Conservation (phyloP, 768 basidiomycete species). For the Kwoniella bestiolae region DNA sequence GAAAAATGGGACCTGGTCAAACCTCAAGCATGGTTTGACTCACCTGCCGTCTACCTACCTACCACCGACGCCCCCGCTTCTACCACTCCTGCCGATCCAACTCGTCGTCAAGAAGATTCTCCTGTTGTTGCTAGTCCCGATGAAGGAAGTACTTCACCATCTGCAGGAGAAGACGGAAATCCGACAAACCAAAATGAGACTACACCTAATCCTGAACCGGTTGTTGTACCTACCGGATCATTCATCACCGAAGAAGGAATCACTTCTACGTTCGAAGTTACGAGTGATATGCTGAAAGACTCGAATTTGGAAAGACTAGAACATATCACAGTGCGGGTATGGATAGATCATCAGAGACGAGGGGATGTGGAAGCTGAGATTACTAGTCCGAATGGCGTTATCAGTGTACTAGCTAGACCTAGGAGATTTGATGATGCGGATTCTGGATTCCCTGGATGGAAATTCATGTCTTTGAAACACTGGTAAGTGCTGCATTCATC, state of each 20-base stretch:
- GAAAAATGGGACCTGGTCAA: slow-evolving; percentile 84
- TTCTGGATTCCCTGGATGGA: slow-evolving; percentile 88
- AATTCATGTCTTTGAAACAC: slow-evolving; percentile 97
- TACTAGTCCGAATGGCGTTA: slow-evolving; percentile 79
- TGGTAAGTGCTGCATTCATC: slow-evolving; percentile 66
- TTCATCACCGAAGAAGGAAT: slow-evolving; percentile 70
- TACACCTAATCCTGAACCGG: slow-evolving; percentile 54
- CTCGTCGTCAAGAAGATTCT: slow-evolving; percentile 20
- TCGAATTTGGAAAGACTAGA: slow-evolving; percentile 87
- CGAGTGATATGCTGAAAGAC: slow-evolving; percentile 67
- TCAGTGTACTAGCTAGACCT: slow-evolving; percentile 76
- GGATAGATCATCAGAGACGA: slow-evolving; percentile 82
- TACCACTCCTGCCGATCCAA: slow-evolving; percentile 8
- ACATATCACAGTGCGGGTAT: slow-evolving; percentile 88
- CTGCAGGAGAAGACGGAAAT: slow-evolving; percentile 1
- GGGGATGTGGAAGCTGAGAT: slow-evolving; percentile 95
- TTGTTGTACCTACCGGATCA: slow-evolving; percentile 63
- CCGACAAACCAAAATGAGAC: slow-evolving; percentile 10
- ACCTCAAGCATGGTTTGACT: slow-evolving; percentile 87
- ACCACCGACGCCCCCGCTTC: slow-evolving; percentile 23
- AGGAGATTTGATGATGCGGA: slow-evolving; percentile 69
- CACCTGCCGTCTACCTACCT: slow-evolving; percentile 64
- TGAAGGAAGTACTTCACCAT: not conserved
- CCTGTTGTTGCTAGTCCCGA: not conserved
- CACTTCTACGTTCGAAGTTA: slow-evolving; percentile 68